A percentile compares a stretch with the other conserved stretches of the same genome.
Evolutionary conservation across 768 basidiomycete species (phyloP).

Genomic region (Myochromella boudieri): DNA sequence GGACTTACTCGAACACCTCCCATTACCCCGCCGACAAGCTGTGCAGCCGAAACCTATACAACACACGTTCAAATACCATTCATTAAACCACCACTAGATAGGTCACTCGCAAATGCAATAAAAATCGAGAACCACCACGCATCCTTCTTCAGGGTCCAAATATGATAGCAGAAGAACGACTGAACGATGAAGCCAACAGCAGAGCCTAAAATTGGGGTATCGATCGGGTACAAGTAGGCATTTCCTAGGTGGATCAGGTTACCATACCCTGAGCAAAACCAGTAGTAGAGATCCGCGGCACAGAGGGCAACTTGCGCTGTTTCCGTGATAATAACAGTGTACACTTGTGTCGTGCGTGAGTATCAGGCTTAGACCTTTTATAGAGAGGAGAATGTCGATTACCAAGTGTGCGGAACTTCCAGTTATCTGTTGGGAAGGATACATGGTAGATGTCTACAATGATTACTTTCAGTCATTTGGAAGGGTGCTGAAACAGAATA

Average conservation of each 20-base stretch:
- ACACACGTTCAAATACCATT: no score
- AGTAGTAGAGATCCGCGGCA: slow-evolving; percentile 25
- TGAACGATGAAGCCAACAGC: slow-evolving; percentile 26
- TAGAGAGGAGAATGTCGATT: neutral
- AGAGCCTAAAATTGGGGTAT: slow-evolving; percentile 25
- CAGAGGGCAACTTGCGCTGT: slow-evolving; percentile 22
- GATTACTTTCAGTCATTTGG: neutral
- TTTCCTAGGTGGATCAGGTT: slow-evolving; percentile 20
- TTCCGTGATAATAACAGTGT: slow-evolving; percentile 22
- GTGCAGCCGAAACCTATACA: neutral
- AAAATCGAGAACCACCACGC: slow-evolving; percentile 9
- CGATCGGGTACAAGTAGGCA: slow-evolving; percentile 22
- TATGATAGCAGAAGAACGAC: slow-evolving; percentile 30
- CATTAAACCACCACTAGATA: neutral
- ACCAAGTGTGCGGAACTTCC: slow-evolving; percentile 20
- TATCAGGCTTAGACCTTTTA: neutral
- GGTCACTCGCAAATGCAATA: slow-evolving; percentile 14
- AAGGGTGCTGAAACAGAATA: neutral
- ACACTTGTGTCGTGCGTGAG: slow-evolving; percentile 20
- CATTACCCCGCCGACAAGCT: slow-evolving; percentile 1
- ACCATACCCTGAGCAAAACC: slow-evolving; percentile 28
- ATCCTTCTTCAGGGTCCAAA: slow-evolving; percentile 20
- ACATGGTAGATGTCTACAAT: slow-evolving; percentile 18
- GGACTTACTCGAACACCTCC: slow-evolving; percentile 1
- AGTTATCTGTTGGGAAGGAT: slow-evolving; percentile 21